Evolutionary conservation across 805 yeast species (phyloP), one percentile per base, ranked within the genome.

Genomic region (Nematodospora valgi): DNA sequence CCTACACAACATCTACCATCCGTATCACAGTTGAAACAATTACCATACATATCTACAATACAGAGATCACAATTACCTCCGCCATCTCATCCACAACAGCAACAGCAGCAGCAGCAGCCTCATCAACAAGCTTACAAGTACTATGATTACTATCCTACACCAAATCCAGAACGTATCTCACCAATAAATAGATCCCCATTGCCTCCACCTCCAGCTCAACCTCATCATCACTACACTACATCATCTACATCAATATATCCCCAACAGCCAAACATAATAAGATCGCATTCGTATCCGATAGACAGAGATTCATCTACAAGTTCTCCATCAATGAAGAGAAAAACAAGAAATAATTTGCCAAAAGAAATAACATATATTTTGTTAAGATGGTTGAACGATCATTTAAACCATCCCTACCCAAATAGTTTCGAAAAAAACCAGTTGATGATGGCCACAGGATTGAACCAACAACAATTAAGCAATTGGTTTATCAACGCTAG

Each of bases 401-500:
- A 86, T 54, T 62, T 84, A 47, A 77, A 80, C 41, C 84, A 85
- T 50, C 95, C 95, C 10, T 86, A 86, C 56, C 95, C 95, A 3
- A 82, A 85, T 35, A 83, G 83, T 35, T 75, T 77, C 30, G 95
- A 86, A 49, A 86, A 86, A 62, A 70, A 74, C 43, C 77, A 76
- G 49, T 66, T 86, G 37, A 74, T 83, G 70, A 66, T 70, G 46
- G 70, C 73, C 52, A 86, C 95, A 0, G 91, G 93, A 0, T 68
- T 86, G 52, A 82, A 86, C 43, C 78, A 82, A 57, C 86, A 83
- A 41, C 95, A 86, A 58, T 70, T 86, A 41, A 74, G 84, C 45
- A 86, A 86, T 53, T 86, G 95, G 95, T 86, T 86, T 50, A 86
- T 86, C 51, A 86, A 86, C 54, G 94, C 91, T 13, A 74, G 95